phyloP scores from a whole-genome alignment of 495 filamentous ascomycete genomes.

The Tuber microsphaerosporum region DNA sequence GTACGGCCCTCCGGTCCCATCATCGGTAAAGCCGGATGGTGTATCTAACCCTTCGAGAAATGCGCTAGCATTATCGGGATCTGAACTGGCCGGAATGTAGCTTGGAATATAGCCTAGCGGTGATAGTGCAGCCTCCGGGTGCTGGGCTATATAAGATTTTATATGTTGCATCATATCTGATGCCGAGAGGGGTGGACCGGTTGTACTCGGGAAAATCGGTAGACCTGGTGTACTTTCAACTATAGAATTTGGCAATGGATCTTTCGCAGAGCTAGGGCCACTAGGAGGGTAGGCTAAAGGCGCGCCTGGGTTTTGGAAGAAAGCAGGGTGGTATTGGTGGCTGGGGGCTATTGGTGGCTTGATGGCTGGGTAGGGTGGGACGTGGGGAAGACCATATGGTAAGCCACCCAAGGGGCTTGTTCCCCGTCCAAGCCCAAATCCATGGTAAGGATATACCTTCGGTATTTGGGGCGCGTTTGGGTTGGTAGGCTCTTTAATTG shows the following conservation, averaged over 20 bases:
- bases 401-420: background rate
- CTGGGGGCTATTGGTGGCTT: background rate
- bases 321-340: background rate
- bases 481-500: background rate
- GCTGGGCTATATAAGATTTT: background rate
- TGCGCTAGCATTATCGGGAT: background rate
- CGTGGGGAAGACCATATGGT: background rate
- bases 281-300: background rate
- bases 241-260: background rate
- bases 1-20: background rate
- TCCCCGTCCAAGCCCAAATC: background rate
- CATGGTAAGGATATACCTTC: background rate
- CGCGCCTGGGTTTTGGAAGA: background rate
- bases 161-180: background rate
- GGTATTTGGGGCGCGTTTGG: background rate
- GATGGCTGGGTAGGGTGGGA: background rate
- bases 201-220: background rate
- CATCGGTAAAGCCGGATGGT: slow-evolving; percentile 10
- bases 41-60: background rate
- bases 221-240: background rate
- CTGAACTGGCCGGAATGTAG: slow-evolving; percentile 2
- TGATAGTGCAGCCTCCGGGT: background rate
- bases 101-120: slow-evolving; percentile 4
- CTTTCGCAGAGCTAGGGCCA: background rate
- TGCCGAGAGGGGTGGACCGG: background rate